Evolutionary conservation across 371 early-diverging fungal genomes (phyloP), one percentile per base, ranked within the genome.

Genomic region (Mucor racemosus): DNA sequence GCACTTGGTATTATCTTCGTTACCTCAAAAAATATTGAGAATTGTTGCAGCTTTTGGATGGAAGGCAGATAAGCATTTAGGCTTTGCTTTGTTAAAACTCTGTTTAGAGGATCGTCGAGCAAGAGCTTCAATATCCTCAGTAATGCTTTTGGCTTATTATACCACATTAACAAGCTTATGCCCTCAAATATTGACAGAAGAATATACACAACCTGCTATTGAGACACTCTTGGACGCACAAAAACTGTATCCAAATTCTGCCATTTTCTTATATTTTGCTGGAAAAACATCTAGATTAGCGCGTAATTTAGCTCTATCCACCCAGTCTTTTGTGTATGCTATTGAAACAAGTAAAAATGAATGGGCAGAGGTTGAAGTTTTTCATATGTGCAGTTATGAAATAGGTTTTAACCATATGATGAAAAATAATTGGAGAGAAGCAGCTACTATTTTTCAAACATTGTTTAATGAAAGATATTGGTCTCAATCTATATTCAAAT

Each of bases 211-310:
- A 48, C 71, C 76, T 17, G 86, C 86, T 11, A 85, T 84, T 65
- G 81, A 84, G 68, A 78, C 79, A 9, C 58, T 87, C 6, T 68
- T 82, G 31, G 85, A 85, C 7, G 86, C 87, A 0, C 78, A 84
- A 60, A 66, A 68, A 19, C 66, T 72, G 14, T 84, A 78, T 59
- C 85, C 86, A 8, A 79, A 85, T 26, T 86, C 86, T 4, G 75
- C 81, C 8, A 82, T 88, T 60, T 86, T 88, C 61, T 65, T 85
- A n/a, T 86, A 85, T 42, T 85, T 86, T 66, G 76, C 82, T 3
- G 88, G 85, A 3, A 84, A 83, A 3, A 83, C 81, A 19, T 76
- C 78, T 10, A 75, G 87, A 41, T 42, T 86, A 4, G 74, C 77
- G 0, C 61, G 74, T 4, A 81, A 77, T 39, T 9, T 78, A 10